Conservation (phyloP, 2,329 filamentous ascomycete species). For the Sclerotinia minor region DNA sequence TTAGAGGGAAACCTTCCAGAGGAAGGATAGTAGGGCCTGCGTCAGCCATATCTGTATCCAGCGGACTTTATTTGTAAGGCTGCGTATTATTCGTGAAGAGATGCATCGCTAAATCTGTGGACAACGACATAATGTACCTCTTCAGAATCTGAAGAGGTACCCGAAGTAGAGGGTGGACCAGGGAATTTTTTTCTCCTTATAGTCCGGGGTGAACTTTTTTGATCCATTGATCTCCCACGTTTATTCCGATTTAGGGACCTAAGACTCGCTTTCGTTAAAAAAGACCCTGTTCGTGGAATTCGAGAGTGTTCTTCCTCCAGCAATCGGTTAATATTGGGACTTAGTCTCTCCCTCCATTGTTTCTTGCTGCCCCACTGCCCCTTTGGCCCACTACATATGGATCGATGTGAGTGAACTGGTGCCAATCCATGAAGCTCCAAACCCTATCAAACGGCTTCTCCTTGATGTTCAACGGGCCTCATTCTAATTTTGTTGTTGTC, state of each 20-base stretch:
- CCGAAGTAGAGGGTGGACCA: too few species aligned
- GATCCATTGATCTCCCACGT: background rate
- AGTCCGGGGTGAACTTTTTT: too few species aligned
- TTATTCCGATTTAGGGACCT: background rate
- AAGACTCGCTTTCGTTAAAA: background rate
- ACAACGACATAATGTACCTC: background rate
- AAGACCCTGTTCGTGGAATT: slow-evolving; percentile 7
- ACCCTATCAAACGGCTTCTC: background rate
- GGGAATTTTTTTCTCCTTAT: too few species aligned
- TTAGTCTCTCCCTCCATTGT: background rate
- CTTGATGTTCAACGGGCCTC: background rate
- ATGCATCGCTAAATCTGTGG: too few species aligned
- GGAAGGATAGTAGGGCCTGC: background rate
- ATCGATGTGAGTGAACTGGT: background rate
- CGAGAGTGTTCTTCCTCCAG: background rate
- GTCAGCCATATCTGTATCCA: slow-evolving; percentile 1
- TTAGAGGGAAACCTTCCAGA: slow-evolving; percentile 7
- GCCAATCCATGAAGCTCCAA: background rate
- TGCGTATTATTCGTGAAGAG: background rate
- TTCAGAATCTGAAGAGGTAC: background rate
- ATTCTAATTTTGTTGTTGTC: background rate
- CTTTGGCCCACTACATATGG: background rate
- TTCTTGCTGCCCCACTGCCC: background rate
- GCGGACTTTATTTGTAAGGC: background rate
- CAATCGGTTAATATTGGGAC: background rate